Evolutionary conservation across 495 filamentous ascomycete species (phyloP).

Genomic region (Trichoderma erinaceum): DNA sequence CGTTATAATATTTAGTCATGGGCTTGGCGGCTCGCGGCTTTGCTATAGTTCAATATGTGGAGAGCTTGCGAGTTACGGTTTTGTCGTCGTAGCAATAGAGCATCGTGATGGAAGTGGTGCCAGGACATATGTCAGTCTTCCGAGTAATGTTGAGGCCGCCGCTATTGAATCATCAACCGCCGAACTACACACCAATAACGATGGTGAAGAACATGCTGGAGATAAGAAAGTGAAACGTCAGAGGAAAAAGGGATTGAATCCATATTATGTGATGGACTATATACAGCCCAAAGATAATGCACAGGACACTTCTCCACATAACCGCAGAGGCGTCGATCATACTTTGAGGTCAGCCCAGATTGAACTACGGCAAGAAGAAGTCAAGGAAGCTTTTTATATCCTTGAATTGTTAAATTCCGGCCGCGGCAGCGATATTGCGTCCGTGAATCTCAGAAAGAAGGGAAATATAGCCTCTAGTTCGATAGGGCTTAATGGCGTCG

Average conservation of each 20-base stretch:
- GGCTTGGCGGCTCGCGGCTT: slow-evolving; percentile 57
- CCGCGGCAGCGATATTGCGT: slow-evolving; percentile 31
- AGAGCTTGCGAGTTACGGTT: slow-evolving; percentile 57
- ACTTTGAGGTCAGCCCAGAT: slow-evolving; percentile 51
- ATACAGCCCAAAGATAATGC: slow-evolving; percentile 39
- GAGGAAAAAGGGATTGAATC: slow-evolving; percentile 18
- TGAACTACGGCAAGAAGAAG: slow-evolving; percentile 57
- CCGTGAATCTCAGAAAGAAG: slow-evolving; percentile 43
- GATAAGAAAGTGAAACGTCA: slow-evolving; percentile 3
- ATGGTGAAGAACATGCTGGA: slow-evolving; percentile 14
- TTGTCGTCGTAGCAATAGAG: slow-evolving; percentile 64
- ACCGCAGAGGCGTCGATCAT: slow-evolving; percentile 29
- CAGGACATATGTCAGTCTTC: slow-evolving; percentile 49
- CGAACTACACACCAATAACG: slow-evolving; percentile 8
- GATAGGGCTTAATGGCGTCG: slow-evolving; percentile 30
- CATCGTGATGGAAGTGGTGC: slow-evolving; percentile 62
- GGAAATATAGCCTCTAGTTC: slow-evolving; percentile 49
- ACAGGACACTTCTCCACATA: slow-evolving; percentile 32
- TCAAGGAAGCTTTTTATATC: slow-evolving; percentile 49
- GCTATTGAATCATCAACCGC: slow-evolving; percentile 18
- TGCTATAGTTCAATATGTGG: slow-evolving; percentile 57
- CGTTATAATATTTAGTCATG: slow-evolving; percentile 64
- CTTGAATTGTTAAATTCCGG: slow-evolving; percentile 50
- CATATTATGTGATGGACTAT: slow-evolving; percentile 38
- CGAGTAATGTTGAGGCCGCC: slow-evolving; percentile 22